Evolutionary conservation across 805 yeast genomes (phyloP), one percentile per base, ranked within the genome.

Genomic region (Hanseniaspora valbyensis): DNA sequence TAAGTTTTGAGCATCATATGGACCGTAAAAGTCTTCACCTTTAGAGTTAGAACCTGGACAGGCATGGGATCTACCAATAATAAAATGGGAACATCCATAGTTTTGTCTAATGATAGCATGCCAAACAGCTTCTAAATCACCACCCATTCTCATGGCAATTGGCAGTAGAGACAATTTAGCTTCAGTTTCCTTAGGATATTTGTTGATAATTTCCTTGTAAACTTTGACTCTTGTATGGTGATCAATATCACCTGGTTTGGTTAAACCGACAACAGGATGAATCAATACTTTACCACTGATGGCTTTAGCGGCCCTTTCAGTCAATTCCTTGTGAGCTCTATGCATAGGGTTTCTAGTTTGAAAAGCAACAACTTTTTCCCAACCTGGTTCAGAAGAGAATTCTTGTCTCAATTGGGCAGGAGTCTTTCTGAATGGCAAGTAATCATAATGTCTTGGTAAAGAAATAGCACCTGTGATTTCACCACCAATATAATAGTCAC

Each of bases 261-360:
- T 89, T 59, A 90, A 73, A 42, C 97, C 97, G 37, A 89, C 97
- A 40, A 89, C 97, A 4, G 97, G 97, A 68, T 89, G 97, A 62
- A 89, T 87, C 67, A 89, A 74, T 51, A 89, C 82, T 56, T 84
- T 82, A 42, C 90, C 88, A 57, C 87, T 82, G 58, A 87, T 79
- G 58, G 85, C 92, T 61, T 88, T 78, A n/a, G 97, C 96, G 33
- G 96, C 97, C 60, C 96, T 78, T 42, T 89, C 95, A 14, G 97
- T 89, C 61, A 89, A 73, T 68, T 89, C 97, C 66, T 96, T 78
- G 68, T 89, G 97, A 30, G 97, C 97, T 66, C 97, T 80, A 69
- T 89, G 97, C 96, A 89, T 90, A 58, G 97, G 97, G 72, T 89
- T 89, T 72, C 97, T 79, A 39, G 97, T 89, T 72, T 89, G 97